A percentile compares a stretch with the other conserved stretches of the same genome.
phyloP scores from a whole-genome alignment of 2,329 filamentous ascomycete genomes.

The Pyricularia sp. region DNA sequence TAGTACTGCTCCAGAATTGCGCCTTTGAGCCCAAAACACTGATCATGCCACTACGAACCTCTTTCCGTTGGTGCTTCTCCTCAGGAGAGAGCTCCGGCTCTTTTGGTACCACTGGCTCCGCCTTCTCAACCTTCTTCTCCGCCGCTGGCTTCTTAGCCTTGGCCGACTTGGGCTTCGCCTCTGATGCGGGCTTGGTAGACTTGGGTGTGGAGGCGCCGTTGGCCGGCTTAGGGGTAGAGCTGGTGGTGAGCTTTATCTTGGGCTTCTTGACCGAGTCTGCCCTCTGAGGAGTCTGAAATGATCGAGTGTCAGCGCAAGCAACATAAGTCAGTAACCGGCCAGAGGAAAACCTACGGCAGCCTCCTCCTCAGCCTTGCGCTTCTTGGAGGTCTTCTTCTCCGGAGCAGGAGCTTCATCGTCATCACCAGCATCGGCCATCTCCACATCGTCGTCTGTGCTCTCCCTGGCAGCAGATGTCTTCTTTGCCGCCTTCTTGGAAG shows the following conservation, averaged over 20 bases:
- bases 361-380: conserved; percentile 82
- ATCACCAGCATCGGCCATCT: conserved; percentile 46
- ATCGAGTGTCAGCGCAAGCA: neutral
- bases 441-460: conserved; percentile 45
- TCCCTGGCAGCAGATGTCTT: conserved; percentile 38
- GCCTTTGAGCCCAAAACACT: neutral
- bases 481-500: conserved; percentile 37
- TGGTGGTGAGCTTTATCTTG: conserved; percentile 56
- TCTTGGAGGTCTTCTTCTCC: conserved; percentile 51
- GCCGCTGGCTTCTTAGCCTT: conserved; percentile 46
- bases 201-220: conserved; percentile 52
- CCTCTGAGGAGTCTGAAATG: conserved; percentile 42
- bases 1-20: neutral
- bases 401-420: conserved; percentile 41
- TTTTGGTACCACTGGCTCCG: conserved; percentile 30
- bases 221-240: conserved; percentile 58
- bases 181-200: conserved; percentile 39
- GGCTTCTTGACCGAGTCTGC: conserved; percentile 58
- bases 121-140: conserved; percentile 47
- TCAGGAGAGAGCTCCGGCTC: conserved; percentile 50
- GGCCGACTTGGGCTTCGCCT: conserved; percentile 31
- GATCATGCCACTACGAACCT: conserved; percentile 30
- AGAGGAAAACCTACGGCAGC: conserved; percentile 42
- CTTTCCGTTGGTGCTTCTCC: conserved; percentile 48
- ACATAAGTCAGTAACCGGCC: too few species aligned